Conservation (phyloP, 352 stramenopile genomes). For the Pythium volutum region DNA sequence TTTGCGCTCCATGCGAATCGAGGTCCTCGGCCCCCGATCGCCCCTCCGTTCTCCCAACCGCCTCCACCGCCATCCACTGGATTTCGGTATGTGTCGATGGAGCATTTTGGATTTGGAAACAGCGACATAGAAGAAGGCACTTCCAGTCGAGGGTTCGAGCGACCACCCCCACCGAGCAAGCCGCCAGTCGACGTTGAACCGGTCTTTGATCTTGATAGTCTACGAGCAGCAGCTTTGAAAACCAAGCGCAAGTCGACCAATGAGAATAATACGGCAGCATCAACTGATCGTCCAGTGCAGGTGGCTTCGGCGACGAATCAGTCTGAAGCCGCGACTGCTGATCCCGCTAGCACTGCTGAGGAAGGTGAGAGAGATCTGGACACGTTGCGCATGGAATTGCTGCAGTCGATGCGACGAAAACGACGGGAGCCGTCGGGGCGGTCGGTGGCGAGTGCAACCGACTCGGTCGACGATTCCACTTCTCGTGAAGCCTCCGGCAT, state of each 20-base stretch:
- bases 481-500: not conserved
- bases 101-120: not conserved
- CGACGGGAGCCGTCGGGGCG: not conserved
- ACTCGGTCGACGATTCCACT: not conserved
- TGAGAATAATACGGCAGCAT: not conserved
- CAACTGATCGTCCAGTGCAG: not conserved
- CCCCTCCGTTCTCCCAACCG: not conserved
- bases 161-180: not conserved
- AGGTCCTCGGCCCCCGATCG: slow-evolving; percentile 6
- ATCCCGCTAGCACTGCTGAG: not conserved
- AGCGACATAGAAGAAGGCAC: not conserved
- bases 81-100: slow-evolving; percentile 19
- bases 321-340: not conserved
- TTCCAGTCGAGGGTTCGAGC: slow-evolving; percentile 10
- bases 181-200: not conserved
- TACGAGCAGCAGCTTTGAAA: slow-evolving; percentile 59
- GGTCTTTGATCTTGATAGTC: slow-evolving; percentile 56
- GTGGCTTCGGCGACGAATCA: not conserved
- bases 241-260: slow-evolving; percentile 37
- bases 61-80: slow-evolving; percentile 3
- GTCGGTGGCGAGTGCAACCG: not conserved
- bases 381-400: slow-evolving; percentile 8
- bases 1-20: slow-evolving; percentile 20
- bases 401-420: slow-evolving; percentile 12
- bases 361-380: slow-evolving; percentile 15